These are phyloP conservation scores for Ogataea nitratoaversa DNA, from an alignment of 805 yeast genomes.

Conservation along the genomic window DNA sequence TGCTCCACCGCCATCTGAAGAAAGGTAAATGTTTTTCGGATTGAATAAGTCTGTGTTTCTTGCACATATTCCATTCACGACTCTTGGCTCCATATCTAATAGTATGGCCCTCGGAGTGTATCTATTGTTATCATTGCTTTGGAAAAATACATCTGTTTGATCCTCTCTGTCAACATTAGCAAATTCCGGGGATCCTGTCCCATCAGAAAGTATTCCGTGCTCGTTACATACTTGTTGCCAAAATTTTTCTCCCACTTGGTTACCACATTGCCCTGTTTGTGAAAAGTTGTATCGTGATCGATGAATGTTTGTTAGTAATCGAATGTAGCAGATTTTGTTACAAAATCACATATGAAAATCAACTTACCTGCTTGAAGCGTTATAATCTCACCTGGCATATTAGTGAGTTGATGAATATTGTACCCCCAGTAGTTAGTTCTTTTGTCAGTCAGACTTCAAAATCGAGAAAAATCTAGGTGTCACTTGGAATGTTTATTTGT, in stretches of 20 bases:
- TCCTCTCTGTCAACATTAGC: slow-evolving; percentile 47
- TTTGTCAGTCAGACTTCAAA: no score
- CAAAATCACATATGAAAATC: neutral
- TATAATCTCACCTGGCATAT: slow-evolving; percentile 59
- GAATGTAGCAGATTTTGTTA: slow-evolving; percentile 7
- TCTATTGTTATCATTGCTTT: slow-evolving; percentile 59
- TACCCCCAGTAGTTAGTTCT: no score
- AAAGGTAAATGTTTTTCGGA: slow-evolving; percentile 74
- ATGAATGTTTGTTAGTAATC: neutral
- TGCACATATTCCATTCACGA: slow-evolving; percentile 55
- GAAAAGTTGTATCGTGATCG: neutral
- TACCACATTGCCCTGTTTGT: slow-evolving; percentile 86
- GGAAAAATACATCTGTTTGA: slow-evolving; percentile 80
- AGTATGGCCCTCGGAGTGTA: slow-evolving; percentile 87
- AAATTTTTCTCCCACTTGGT: slow-evolving; percentile 88
- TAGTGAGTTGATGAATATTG: no score
- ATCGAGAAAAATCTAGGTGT: no score
- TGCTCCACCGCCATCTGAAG: slow-evolving; percentile 86
- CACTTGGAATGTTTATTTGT: no score
- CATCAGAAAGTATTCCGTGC: slow-evolving; percentile 76
- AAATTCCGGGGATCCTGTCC: slow-evolving; percentile 41
- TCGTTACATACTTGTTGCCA: slow-evolving; percentile 88
- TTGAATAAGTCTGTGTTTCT: slow-evolving; percentile 63
- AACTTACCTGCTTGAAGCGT: slow-evolving; percentile 58
- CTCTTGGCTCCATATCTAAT: slow-evolving; percentile 88